Percentiles rank a stretch among this genome's conserved stretches.
Evolutionary conservation across 2,329 filamentous ascomycete species (phyloP).

Genomic region (Didymella arachidicola): DNA sequence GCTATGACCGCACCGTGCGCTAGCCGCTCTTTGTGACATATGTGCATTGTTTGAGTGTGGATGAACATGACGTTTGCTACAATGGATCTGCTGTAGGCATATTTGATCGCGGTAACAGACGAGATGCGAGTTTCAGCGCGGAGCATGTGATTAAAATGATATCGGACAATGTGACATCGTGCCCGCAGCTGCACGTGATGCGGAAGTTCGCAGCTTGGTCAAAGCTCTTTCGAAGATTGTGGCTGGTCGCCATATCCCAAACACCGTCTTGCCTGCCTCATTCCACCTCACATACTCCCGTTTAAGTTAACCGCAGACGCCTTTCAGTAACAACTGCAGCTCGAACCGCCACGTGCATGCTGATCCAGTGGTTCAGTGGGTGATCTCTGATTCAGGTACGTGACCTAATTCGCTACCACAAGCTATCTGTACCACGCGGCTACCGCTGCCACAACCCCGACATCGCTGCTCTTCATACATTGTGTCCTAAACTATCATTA

Average conservation of each 20-base stretch:
- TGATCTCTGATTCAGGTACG: slow-evolving; percentile 11
- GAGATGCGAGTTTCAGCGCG: background rate
- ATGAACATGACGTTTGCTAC: background rate
- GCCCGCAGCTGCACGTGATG: slow-evolving; percentile 12
- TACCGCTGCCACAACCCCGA: slow-evolving; percentile 1
- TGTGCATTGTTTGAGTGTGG: background rate
- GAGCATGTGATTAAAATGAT: too few species aligned
- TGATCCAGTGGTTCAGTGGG: background rate
- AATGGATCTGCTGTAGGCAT: background rate
- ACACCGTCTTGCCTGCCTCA: slow-evolving; percentile 4
- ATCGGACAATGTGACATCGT: background rate
- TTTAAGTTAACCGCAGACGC: background rate
- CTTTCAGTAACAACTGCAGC: background rate
- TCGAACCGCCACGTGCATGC: slow-evolving; percentile 1
- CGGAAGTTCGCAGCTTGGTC: slow-evolving; percentile 7
- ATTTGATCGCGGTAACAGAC: background rate
- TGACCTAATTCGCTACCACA: slow-evolving; percentile 16
- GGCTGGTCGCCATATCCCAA: slow-evolving; percentile 12
- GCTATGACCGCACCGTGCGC: slow-evolving; percentile 24
- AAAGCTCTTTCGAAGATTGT: slow-evolving; percentile 19
- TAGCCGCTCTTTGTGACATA: slow-evolving; percentile 8
- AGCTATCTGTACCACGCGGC: slow-evolving; percentile 5
- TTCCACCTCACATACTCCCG: background rate
- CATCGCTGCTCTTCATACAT: slow-evolving; percentile 1
- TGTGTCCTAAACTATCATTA: background rate